phyloP scores from a whole-genome alignment of 2,329 filamentous ascomycete species.

The Epichloe gansuensis region DNA sequence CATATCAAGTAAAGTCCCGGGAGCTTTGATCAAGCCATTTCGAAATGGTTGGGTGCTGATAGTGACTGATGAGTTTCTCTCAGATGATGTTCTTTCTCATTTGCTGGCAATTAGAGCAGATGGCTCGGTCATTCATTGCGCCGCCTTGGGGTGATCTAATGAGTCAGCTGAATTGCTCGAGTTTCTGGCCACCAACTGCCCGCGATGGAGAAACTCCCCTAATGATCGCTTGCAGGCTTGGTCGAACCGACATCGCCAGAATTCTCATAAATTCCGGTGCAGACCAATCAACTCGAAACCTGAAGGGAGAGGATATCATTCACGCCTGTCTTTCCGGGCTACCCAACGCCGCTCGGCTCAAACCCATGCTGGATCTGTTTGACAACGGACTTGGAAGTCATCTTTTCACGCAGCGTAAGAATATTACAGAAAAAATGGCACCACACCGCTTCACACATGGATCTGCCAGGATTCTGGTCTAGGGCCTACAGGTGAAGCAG shows the following conservation, averaged over 20 bases:
- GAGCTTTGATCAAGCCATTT: conserved; percentile 51
- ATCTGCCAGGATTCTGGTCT: conserved; percentile 23
- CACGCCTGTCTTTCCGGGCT: conserved; percentile 38
- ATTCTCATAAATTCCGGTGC: conserved; percentile 55
- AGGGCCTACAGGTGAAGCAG: background rate
- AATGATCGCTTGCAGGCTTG: conserved; percentile 48
- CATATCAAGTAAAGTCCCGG: conserved; percentile 45
- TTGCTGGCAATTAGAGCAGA: conserved; percentile 25
- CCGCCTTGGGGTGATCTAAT: conserved; percentile 34
- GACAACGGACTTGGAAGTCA: conserved; percentile 41
- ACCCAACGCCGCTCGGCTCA: conserved; percentile 24
- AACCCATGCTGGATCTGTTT: conserved; percentile 42
- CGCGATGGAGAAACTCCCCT: conserved; percentile 53
- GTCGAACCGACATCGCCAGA: conserved; percentile 40
- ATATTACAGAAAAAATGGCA: conserved; percentile 35
- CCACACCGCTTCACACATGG: conserved; percentile 53
- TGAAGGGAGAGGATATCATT: conserved; percentile 51
- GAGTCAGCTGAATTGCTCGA: conserved; percentile 43
- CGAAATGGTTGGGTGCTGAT: conserved; percentile 47
- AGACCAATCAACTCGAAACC: conserved; percentile 53
- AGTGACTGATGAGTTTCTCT: conserved; percentile 30
- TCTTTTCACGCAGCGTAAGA: conserved; percentile 46
- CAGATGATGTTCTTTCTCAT: background rate
- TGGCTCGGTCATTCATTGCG: conserved; percentile 54
- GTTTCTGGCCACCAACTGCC: conserved; percentile 51